Base-by-base conservation (phyloP, 345 rosid species). In the Nasturtium officinale region DNA sequence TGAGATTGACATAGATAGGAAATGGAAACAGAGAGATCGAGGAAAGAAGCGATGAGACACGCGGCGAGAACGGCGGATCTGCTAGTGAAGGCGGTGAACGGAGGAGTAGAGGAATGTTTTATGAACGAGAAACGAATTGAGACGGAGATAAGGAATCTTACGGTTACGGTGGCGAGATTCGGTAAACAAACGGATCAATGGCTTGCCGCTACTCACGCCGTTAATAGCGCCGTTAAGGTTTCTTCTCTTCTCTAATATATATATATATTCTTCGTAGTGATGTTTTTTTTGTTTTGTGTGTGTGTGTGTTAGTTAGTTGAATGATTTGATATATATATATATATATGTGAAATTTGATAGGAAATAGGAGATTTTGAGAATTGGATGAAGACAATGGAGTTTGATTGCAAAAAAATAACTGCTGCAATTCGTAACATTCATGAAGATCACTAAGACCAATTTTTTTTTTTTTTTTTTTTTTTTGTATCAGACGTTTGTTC, bases 331-430 rank as follows among this genome's bases (percentile, higher is more conserved):
- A n/a, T n/a, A n/a, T n/a, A n/a, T n/a, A n/a, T n/a, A n/a, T n/a
- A 42, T 48, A 2, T 42, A 57, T 60, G 20, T 51, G 18, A 26
- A 47, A 13, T 13, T 69, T 61, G 28, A 7, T 42, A 90, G 97
- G 98, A 91, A 76, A 87, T 88, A 48, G 98, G 97, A 60, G 98
- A 94, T 82, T 87, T 94, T 67, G 98, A 94, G 87, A 89, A 94
- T 77, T 88, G 95, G 97, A 83, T 91, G 91, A 94, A 83, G 96
- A 86, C 86, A 5, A 94, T 94, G 98, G 96, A 94, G 70, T 87
- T 80, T 67, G 96, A 91, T 70, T 87, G 95, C 50, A 89, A 85
- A 78, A 88, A 87, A 81, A 86, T 94, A 65, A 89, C 75, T 56
- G 77, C 92, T 42, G 92, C 97, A 17, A 88, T 94, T 69, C 81